Conservation (phyloP, 495 filamentous ascomycete species). For the Elaphomyces granulatus region DNA sequence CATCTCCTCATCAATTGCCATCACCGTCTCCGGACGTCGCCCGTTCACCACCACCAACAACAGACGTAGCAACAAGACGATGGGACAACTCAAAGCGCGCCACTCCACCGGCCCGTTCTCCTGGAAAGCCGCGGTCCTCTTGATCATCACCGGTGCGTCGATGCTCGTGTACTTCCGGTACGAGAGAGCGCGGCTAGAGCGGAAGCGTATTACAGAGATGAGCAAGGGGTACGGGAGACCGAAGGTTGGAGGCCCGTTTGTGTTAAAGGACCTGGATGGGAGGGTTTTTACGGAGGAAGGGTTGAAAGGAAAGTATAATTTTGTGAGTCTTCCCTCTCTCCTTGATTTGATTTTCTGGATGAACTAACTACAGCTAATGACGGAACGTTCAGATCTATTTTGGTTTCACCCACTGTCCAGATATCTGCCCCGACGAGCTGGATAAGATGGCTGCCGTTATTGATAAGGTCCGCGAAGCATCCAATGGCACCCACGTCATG, state of each 20-base stretch:
- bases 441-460: constrained; percentile 97
- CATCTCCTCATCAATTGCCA: not conserved
- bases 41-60: too few relatives aligned
- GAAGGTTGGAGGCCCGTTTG: constrained; percentile 80
- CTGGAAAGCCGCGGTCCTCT: constrained; percentile 74
- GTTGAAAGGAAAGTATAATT: constrained; percentile 70
- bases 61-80: constrained; percentile 26
- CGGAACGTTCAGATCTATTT: constrained; percentile 60
- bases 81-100: constrained; percentile 30
- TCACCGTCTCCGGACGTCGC: too few relatives aligned
- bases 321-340: constrained; percentile 33
- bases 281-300: constrained; percentile 58
- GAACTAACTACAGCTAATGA: not conserved
- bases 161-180: constrained; percentile 79
- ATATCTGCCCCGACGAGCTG: constrained; percentile 97
- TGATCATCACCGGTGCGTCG: constrained; percentile 60
- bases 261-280: constrained; percentile 69
- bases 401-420: constrained; percentile 94
- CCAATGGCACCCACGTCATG: constrained; percentile 35
- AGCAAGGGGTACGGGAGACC: constrained; percentile 85
- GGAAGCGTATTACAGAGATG: constrained; percentile 74
- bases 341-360: not conserved
- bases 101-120: constrained; percentile 58
- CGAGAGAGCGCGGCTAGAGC: constrained; percentile 79
- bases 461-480: constrained; percentile 51